Base-by-base conservation (phyloP, 106 monocot genomes). In the Dioscorea zingiberensis region DNA sequence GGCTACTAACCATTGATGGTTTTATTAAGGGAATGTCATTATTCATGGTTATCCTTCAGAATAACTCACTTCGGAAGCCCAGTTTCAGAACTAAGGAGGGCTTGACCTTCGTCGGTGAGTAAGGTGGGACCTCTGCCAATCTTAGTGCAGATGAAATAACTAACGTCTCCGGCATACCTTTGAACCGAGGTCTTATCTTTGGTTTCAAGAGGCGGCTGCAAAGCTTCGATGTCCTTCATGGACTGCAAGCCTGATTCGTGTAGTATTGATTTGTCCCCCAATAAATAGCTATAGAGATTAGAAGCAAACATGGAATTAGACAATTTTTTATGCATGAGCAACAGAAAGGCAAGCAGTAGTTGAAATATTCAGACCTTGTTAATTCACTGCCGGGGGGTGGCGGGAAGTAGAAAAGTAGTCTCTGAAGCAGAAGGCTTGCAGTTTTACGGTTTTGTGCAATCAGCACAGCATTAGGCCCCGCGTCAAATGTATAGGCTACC, bases 401-500 rank as follows among this genome's bases (percentile, higher is more conserved):
- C 61, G 97, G 92, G 58, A 98, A 98, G 60, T 71, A 78, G 47
- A 80, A 92, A 23, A 98, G 69, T 21, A 98, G 76, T 54, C 92
- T 85, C 69, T 86, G 84, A 60, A 98, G 85, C 15, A 98, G 71
- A 75, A 63, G 71, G 21, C 60, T 23, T 21, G 92, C 92, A 48
- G 48, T 54, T 73, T 89, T 80, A 26, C 80, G 27, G 60, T 89
- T 92, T 9, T 55, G 76, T 59, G 88, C 83, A 44, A 97, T 86
- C 58, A 97, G 9, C 58, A 97, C 97, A 44, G 92, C 97, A 78
- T 98, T 92, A 27, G 97, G 97, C 4, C 92, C 92, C 1, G 97
- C 97, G 78, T 98, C 97, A 62, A 92, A 98, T 7, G 97, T 98
- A 70, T 88, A 92, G 0, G 86, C 91, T 16, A 82, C 97, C 97